Conservation (phyloP, 371 early-diverging fungal species). For the Mucor plumbeus region DNA sequence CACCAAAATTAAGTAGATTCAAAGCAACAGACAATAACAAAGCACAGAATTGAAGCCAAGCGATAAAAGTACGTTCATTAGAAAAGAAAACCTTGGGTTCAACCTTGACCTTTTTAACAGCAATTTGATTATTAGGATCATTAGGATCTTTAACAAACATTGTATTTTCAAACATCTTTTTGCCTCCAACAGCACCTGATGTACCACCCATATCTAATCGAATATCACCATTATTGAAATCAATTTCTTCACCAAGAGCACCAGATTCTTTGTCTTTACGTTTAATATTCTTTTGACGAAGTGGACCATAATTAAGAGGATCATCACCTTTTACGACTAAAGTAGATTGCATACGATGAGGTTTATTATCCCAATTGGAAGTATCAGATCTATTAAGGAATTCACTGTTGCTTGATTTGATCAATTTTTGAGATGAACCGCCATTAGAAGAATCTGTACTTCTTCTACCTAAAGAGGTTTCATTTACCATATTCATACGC, state of each 20-base stretch:
- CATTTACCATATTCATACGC: slow-evolving; percentile 23
- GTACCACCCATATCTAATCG: slow-evolving; percentile 24
- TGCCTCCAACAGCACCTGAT: slow-evolving; percentile 1
- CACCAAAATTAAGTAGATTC: slow-evolving; percentile 89
- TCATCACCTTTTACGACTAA: slow-evolving; percentile 28
- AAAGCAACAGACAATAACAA: slow-evolving; percentile 78
- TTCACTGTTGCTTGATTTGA: neutral
- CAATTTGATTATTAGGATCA: slow-evolving; percentile 28
- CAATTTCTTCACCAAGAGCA: slow-evolving; percentile 31
- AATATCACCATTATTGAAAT: slow-evolving; percentile 31
- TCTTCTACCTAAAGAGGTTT: neutral
- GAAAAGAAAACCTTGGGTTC: slow-evolving; percentile 99
- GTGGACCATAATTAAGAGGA: slow-evolving; percentile 33
- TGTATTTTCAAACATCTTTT: slow-evolving; percentile 17
- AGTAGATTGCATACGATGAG: slow-evolving; percentile 35
- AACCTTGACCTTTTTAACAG: slow-evolving; percentile 83
- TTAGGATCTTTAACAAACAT: slow-evolving; percentile 29
- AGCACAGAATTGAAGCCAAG: slow-evolving; percentile 85
- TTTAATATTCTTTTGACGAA: slow-evolving; percentile 9
- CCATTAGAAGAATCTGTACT: slow-evolving; percentile 4
- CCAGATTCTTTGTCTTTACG: slow-evolving; percentile 13
- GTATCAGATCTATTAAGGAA: neutral
- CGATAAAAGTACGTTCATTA: slow-evolving; percentile 98
- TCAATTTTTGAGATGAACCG: neutral
- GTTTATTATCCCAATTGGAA: slow-evolving; percentile 22